A percentile compares a stretch with the other conserved stretches of the same genome.
These are phyloP conservation scores for Flaveria bidentis DNA, from an alignment of 129 eudicot species.

Conservation along the genomic window DNA sequence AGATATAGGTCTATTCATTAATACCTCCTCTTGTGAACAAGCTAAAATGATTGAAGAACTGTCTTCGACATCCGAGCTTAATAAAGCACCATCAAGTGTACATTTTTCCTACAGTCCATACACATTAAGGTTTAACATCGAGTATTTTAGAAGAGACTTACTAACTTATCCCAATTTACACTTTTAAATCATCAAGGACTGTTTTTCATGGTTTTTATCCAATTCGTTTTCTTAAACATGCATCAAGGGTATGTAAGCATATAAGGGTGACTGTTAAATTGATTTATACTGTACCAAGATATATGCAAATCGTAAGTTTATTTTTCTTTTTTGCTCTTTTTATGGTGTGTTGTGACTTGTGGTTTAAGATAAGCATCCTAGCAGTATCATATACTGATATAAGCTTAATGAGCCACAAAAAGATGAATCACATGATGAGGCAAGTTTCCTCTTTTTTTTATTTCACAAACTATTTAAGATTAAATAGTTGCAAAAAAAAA, in stretches of 20 bases:
- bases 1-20: neutral
- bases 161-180: too few species aligned
- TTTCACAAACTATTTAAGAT: neutral
- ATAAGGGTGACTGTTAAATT: neutral
- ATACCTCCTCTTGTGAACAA: slow-evolving; percentile 42
- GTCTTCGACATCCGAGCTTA: slow-evolving; percentile 22
- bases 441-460: neutral
- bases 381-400: neutral
- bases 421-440: neutral
- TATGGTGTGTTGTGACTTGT: neutral
- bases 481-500: neutral
- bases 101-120: slow-evolving; percentile 42
- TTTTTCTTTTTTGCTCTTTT: neutral
- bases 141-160: neutral
- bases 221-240: neutral
- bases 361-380: neutral
- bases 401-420: neutral
- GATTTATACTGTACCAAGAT: neutral
- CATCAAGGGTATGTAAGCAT: neutral
- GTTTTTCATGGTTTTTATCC: neutral
- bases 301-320: neutral
- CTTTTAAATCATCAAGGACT: neutral
- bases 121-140: neutral
- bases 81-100: slow-evolving; percentile 29
- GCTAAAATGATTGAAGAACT: slow-evolving; percentile 30